These are phyloP conservation scores for Cordyceps cateniannulata DNA, from an alignment of 2,329 filamentous ascomycete genomes.

Conservation along the genomic window DNA sequence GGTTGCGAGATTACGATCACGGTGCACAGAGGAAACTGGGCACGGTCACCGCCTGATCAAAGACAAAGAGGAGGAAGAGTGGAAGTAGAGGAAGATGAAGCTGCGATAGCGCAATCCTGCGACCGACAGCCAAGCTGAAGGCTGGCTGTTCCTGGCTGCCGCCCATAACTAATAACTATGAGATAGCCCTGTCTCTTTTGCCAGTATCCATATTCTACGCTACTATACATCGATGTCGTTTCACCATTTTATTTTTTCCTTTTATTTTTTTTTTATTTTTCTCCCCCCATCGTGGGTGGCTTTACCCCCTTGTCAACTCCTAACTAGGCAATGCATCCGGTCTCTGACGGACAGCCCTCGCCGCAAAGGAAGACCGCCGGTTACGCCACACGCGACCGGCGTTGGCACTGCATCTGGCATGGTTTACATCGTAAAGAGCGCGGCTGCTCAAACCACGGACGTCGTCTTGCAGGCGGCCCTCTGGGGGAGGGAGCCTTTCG, in stretches of 20 bases:
- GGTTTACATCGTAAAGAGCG: neutral
- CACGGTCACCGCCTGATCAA: neutral
- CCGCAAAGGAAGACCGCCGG: neutral
- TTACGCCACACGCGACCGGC: neutral
- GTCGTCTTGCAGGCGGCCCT: neutral
- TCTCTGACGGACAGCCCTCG: neutral
- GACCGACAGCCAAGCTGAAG: too few species aligned
- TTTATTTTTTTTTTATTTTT: neutral
- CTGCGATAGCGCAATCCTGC: too few species aligned
- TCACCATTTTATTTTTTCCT: neutral
- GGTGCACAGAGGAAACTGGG: neutral
- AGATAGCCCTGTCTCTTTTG: neutral
- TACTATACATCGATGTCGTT: conserved; percentile 3
- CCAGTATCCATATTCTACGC: neutral
- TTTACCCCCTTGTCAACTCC: neutral
- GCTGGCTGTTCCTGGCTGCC: neutral
- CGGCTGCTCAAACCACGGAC: too few species aligned
- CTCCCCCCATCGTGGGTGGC: neutral
- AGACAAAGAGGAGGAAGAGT: too few species aligned
- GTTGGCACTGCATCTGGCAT: neutral
- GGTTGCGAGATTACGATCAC: neutral
- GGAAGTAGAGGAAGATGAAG: too few species aligned
- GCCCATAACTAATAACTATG: too few species aligned
- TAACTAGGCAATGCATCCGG: neutral
- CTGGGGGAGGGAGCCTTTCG: too few species aligned